phyloP scores from a whole-genome alignment of 345 rosid species.

The Ceriops decandra region DNA sequence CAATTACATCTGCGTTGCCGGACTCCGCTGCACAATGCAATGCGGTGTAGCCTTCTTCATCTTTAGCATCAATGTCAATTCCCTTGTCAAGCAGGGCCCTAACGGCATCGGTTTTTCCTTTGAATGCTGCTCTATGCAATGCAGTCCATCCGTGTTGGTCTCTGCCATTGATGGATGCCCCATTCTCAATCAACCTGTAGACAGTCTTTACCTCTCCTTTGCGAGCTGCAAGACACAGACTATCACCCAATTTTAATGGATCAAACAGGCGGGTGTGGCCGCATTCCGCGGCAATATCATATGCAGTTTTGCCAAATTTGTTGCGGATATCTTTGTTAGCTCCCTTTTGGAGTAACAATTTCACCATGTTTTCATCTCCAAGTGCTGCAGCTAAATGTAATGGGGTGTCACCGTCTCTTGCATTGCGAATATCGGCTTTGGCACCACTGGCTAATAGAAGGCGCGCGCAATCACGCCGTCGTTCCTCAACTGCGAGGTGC shows the following conservation, averaged over 20 bases:
- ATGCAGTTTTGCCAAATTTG: slow-evolving; percentile 43
- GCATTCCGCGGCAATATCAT: slow-evolving; percentile 46
- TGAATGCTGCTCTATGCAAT: slow-evolving; percentile 56
- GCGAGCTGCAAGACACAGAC: slow-evolving; percentile 43
- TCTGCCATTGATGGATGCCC: slow-evolving; percentile 45
- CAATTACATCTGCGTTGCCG: slow-evolving; percentile 48
- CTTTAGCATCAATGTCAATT: slow-evolving; percentile 45
- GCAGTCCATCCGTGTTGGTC: slow-evolving; percentile 73
- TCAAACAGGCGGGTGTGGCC: slow-evolving; percentile 49
- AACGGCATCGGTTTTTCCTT: slow-evolving; percentile 42
- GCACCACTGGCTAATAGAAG: slow-evolving; percentile 46
- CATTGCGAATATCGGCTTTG: slow-evolving; percentile 23
- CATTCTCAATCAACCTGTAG: slow-evolving; percentile 38
- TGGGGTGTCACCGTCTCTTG: slow-evolving; percentile 44
- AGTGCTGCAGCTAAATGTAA: slow-evolving; percentile 46
- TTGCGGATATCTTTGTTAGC: slow-evolving; percentile 47
- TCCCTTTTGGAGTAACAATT: slow-evolving; percentile 44
- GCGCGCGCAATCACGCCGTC: slow-evolving; percentile 42
- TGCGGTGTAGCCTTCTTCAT: slow-evolving; percentile 65
- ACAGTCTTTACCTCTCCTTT: slow-evolving; percentile 47
- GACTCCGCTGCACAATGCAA: slow-evolving; percentile 60
- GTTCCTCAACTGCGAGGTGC: slow-evolving; percentile 47
- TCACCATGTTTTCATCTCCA: slow-evolving; percentile 54
- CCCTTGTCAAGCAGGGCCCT: slow-evolving; percentile 47
- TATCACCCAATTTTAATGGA: slow-evolving; percentile 48